phyloP scores from a whole-genome alignment of 306 rosid species.

The Fagus sylvatica region DNA sequence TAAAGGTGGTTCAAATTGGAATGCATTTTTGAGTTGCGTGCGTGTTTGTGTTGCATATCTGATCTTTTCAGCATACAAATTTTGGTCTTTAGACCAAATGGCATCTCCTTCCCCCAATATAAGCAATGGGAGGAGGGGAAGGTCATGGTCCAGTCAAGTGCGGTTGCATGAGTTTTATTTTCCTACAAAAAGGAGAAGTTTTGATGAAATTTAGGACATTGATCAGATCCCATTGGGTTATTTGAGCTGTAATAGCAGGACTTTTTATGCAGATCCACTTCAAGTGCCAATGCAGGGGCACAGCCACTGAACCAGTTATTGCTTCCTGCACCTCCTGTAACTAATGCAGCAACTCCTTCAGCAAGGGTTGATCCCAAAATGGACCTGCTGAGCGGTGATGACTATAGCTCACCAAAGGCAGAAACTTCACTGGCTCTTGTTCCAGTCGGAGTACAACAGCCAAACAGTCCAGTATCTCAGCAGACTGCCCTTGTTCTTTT shows the following conservation, averaged over 20 bases:
- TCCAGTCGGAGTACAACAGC: conserved; percentile 70
- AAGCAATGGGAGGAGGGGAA: background rate
- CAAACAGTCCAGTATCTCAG: conserved; percentile 56
- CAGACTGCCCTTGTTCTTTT: conserved; percentile 86
- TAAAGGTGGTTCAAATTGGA: background rate
- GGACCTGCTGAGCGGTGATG: conserved; percentile 97
- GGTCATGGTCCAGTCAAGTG: background rate
- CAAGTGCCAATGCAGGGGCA: conserved; percentile 60
- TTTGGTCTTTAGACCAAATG: background rate
- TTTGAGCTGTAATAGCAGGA: conserved; percentile 23
- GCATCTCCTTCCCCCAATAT: background rate
- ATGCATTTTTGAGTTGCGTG: background rate
- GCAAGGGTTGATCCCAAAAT: conserved; percentile 57
- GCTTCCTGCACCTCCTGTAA: conserved; percentile 72
- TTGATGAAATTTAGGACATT: conserved; percentile 14
- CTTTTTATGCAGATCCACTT: conserved; percentile 53
- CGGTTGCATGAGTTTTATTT: background rate
- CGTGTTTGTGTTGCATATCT: background rate
- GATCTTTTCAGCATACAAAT: background rate
- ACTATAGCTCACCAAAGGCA: conserved; percentile 74
- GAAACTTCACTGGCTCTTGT: conserved; percentile 90
- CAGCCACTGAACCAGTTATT: conserved; percentile 68
- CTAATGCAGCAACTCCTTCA: conserved; percentile 52
- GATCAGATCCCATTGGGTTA: conserved; percentile 22
- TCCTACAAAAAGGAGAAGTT: background rate